Conservation (phyloP, 805 yeast genomes). For the Yarrowia divulgata region DNA sequence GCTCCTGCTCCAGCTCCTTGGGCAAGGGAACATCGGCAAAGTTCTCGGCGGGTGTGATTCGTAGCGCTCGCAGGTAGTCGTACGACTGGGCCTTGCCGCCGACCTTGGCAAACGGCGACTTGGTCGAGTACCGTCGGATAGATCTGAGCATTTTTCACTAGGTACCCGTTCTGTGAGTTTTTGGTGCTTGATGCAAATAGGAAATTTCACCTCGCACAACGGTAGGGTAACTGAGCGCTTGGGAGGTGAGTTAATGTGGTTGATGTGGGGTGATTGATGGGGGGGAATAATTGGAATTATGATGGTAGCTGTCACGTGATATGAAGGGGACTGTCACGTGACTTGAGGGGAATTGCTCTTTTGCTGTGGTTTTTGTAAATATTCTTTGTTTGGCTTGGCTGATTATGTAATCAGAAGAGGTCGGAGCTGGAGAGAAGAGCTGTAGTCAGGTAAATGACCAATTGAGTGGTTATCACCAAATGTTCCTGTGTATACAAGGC, state of each 20-base stretch:
- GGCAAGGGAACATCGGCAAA: constrained; percentile 44
- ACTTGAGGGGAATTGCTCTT: too few relatives aligned
- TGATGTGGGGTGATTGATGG: neutral
- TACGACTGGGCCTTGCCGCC: constrained; percentile 21
- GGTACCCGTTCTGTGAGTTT: neutral
- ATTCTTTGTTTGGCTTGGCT: too few relatives aligned
- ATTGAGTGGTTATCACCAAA: too few relatives aligned
- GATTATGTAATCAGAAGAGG: too few relatives aligned
- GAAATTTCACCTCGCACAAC: neutral
- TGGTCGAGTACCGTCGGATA: constrained; percentile 38
- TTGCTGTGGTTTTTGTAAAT: too few relatives aligned
- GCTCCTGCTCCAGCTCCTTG: constrained; percentile 47
- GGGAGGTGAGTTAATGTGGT: neutral
- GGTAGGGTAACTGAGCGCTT: constrained; percentile 1
- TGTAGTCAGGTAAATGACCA: too few relatives aligned
- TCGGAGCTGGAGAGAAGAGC: too few relatives aligned
- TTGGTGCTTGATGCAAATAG: neutral
- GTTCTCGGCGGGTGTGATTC: constrained; percentile 40
- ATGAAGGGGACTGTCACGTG: too few relatives aligned
- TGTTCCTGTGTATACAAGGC: too few relatives aligned
- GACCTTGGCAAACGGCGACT: constrained; percentile 26
- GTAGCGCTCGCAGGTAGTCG: constrained; percentile 21
- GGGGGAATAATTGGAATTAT: too few relatives aligned
- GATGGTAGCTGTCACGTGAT: too few relatives aligned
- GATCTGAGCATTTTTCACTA: constrained; percentile 25